Evolutionary conservation across 495 filamentous ascomycete genomes (phyloP).

Genomic region (Polyplosphaeria fusca): DNA sequence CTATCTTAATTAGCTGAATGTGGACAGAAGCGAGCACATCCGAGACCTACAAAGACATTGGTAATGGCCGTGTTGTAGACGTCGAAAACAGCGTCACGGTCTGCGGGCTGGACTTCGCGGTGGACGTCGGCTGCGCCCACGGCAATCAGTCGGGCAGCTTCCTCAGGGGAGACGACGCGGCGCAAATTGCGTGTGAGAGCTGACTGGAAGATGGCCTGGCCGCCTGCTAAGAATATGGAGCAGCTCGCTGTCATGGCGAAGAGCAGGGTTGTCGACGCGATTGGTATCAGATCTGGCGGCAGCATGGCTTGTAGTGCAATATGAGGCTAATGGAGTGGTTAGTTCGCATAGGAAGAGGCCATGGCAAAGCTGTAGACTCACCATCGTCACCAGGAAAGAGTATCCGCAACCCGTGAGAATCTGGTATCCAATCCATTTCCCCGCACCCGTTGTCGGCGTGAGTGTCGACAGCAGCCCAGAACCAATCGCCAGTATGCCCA

Average conservation of each 20-base stretch:
- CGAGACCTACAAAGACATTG: constrained; percentile 8
- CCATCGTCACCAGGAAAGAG: constrained; percentile 4
- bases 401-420: constrained; percentile 62
- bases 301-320: constrained; percentile 1
- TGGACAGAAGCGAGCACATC: background rate
- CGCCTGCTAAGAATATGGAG: constrained; percentile 2
- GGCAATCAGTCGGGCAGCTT: background rate
- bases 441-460: constrained; percentile 49
- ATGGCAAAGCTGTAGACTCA: constrained; percentile 1
- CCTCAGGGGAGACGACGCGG: background rate
- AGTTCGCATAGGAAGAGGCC: background rate
- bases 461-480: constrained; percentile 68
- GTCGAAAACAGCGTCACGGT: background rate
- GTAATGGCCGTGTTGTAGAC: constrained; percentile 5
- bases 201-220: constrained; percentile 7
- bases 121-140: background rate
- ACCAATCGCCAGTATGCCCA: constrained; percentile 61
- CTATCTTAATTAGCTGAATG: background rate
- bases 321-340: background rate
- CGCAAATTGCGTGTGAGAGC: background rate
- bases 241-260: constrained; percentile 10
- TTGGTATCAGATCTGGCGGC: constrained; percentile 2
- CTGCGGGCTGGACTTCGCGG: background rate
- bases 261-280: constrained; percentile 6
- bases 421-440: constrained; percentile 76